Conservation (phyloP, 768 basidiomycete species). For the Pleurotus salmoneostramineus region DNA sequence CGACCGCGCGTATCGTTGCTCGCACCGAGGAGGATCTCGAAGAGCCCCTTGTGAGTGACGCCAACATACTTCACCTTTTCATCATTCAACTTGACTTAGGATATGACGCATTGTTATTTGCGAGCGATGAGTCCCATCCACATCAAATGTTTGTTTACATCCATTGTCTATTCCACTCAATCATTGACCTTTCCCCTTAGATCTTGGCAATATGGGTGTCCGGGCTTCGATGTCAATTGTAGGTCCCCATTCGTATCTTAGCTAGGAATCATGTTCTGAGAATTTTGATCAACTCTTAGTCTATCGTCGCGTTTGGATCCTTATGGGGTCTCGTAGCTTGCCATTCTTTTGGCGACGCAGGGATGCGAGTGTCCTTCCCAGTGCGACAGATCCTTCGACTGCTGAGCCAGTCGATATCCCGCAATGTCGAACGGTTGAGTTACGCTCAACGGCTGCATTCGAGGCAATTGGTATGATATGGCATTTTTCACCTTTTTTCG, state of each 20-base stretch:
- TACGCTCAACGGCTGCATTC: slow-evolving; percentile 75
- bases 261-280: no score
- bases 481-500: neutral
- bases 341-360: slow-evolving; percentile 70
- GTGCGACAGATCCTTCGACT: slow-evolving; percentile 80
- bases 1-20: slow-evolving; percentile 71
- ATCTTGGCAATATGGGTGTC: slow-evolving; percentile 79
- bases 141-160: slow-evolving; percentile 53
- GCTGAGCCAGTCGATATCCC: slow-evolving; percentile 73
- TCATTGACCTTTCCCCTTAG: neutral
- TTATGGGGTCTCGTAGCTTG: slow-evolving; percentile 81
- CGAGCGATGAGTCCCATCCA: slow-evolving; percentile 90
- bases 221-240: slow-evolving; percentile 85
- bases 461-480: slow-evolving; percentile 60
- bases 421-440: slow-evolving; percentile 75
- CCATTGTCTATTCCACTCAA: no score
- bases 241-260: slow-evolving; percentile 19
- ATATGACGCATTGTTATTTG: slow-evolving; percentile 82
- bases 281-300: slow-evolving; percentile 32
- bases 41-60: slow-evolving; percentile 56
- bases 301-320: slow-evolving; percentile 74
- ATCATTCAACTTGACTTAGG: slow-evolving; percentile 26
- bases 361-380: slow-evolving; percentile 86
- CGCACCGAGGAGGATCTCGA: slow-evolving; percentile 60
- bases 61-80: no score